Evolutionary conservation across 176 grass and related monocot genomes (phyloP).

Genomic region (Oryza coarctata): DNA sequence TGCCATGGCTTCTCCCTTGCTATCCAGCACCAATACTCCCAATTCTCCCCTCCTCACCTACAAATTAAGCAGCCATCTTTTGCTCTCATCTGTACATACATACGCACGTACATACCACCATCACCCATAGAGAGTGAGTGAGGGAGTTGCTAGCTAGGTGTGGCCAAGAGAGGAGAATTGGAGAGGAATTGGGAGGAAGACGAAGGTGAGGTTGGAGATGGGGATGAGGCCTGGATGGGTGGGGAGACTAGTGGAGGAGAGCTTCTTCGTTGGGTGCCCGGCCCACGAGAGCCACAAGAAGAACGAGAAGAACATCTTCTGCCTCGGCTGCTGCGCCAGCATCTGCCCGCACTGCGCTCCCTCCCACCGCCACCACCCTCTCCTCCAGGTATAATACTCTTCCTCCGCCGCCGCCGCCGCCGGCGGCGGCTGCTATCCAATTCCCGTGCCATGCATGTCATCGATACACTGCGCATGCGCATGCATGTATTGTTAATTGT

Average conservation of each 20-base stretch:
- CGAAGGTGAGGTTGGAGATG: neutral
- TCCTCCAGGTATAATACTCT: slow-evolving; percentile 55
- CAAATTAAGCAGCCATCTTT: neutral
- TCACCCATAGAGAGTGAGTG: neutral
- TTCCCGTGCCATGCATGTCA: neutral
- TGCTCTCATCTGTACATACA: neutral
- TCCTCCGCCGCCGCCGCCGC: neutral
- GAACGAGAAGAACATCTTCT: slow-evolving; percentile 99
- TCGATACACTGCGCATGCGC: neutral
- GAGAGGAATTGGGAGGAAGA: neutral
- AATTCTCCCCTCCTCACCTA: neutral
- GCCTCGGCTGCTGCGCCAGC: slow-evolving; percentile 85
- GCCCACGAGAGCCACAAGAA: slow-evolving; percentile 71
- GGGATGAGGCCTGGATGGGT: slow-evolving; percentile 65
- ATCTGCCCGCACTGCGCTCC: slow-evolving; percentile 81
- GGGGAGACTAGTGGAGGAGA: slow-evolving; percentile 68
- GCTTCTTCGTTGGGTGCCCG: slow-evolving; percentile 77
- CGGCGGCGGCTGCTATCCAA: neutral
- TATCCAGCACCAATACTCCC: neutral
- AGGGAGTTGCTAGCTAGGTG: neutral
- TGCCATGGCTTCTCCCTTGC: neutral
- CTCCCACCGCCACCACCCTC: slow-evolving; percentile 62
- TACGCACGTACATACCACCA: neutral
- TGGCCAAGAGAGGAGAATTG: neutral
- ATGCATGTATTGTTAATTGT: too few relatives aligned